Conservation (phyloP, 805 yeast genomes). For the Lachancea quebecensis region DNA sequence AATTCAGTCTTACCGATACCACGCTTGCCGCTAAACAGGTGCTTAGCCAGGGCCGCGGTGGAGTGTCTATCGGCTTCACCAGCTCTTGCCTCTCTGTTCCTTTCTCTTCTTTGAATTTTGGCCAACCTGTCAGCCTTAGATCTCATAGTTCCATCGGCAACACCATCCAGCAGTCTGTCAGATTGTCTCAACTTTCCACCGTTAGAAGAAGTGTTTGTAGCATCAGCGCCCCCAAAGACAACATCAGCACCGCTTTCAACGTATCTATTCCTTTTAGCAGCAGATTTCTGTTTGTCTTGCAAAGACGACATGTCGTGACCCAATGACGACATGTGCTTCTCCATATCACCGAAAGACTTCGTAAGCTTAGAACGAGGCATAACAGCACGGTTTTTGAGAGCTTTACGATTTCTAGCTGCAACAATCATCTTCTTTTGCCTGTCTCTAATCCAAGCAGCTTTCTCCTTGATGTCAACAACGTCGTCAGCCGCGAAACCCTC, state of each 20-base stretch:
- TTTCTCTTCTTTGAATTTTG: constrained; percentile 85
- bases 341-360: constrained; percentile 72
- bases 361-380: constrained; percentile 86
- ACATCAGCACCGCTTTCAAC: constrained; percentile 72
- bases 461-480: constrained; percentile 61
- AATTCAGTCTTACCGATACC: constrained; percentile 89
- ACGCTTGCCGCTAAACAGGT: constrained; percentile 92
- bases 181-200: constrained; percentile 49
- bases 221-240: constrained; percentile 46
- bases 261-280: constrained; percentile 34
- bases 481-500: constrained; percentile 66
- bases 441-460: constrained; percentile 93
- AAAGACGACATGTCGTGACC: constrained; percentile 81
- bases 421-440: constrained; percentile 90
- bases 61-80: constrained; percentile 96
- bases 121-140: constrained; percentile 80
- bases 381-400: constrained; percentile 76
- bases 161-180: constrained; percentile 82
- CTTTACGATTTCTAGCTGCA: constrained; percentile 80
- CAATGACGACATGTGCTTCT: constrained; percentile 77
- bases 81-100: constrained; percentile 84
- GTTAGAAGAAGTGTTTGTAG: constrained; percentile 30
- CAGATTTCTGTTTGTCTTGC: constrained; percentile 42
- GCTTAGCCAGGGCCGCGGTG: constrained; percentile 83
- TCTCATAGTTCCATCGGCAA: constrained; percentile 71